Evolutionary conservation across 306 rosid species (phyloP), one percentile per base, ranked within the genome.

Genomic region (Purshia tridentata): DNA sequence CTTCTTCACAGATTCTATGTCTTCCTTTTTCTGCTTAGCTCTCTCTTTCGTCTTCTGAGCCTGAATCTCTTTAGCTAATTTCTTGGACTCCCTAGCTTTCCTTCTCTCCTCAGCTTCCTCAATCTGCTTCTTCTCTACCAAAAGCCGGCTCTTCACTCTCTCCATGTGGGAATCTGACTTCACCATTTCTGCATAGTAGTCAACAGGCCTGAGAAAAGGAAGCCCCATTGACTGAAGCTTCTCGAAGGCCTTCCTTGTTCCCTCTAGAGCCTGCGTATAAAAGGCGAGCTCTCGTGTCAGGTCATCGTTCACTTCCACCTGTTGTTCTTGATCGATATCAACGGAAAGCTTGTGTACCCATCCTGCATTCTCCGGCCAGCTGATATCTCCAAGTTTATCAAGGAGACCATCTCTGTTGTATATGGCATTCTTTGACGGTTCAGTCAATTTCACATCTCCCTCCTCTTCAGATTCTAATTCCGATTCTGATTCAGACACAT

Each of bases 81-180:
- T 90, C 87, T 92, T 90, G 3, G 95, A 67, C 81, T 92, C 98
- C 72, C 96, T 82, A 2, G 88, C 92, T 79, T 92, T 92, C 83
- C 92, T 86, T 65, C 96, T 83, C 86, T 92, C 98, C 1, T 90
- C 97, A 4, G 98, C 94, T 81, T 92, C 98, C 81, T 88, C 98
- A 50, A 92, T 88, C 76, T 66, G 85, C 76, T 45, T 82, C 81
- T 92, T 89, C 86, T 92, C 98, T 2, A 78, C 78, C 78, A 92
- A 75, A 11, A 92, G 85, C 49, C 86, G 78, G 10, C 93, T 91
- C 81, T 90, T 92, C 57, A 92, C 92, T 66, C 87, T 92, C 78
- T 49, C 90, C 97, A 90, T 90, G 78, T 92, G 98, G 19, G 68
- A 51, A 81, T 92, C 98, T 6, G 94, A 71, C 88, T 92, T 92